Evolutionary conservation across 352 stramenopile genomes (phyloP), one percentile per base, ranked within the genome.

Genomic region (Pythium dissimile): DNA sequence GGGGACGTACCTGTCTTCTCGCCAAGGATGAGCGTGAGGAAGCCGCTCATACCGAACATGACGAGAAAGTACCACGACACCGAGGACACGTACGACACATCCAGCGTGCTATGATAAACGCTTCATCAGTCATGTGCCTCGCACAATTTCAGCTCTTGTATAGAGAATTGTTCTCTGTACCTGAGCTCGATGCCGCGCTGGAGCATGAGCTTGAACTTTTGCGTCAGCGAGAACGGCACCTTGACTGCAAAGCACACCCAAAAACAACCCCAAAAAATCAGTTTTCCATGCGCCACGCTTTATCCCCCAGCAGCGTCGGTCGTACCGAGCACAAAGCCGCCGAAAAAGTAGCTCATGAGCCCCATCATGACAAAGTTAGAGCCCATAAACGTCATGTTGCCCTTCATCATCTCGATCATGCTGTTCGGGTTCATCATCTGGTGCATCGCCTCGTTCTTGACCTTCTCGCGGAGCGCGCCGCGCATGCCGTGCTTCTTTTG

Each of bases 321-420:
- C 72, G 54, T 54, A 94, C 84, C 82, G 12, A 99, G 75, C 62
- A 99, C 96, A 60, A 99, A 99, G 48, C 97, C 97, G 53, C 84
- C 83, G 62, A 99, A 99, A 69, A 99, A 99, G 75, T 98, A 98
- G 67, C 88, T 96, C 73, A 99, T 98, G 54, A 98, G 95, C 26
- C 96, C 94, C 96, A 99, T 99, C 96, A 99, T 99, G 65, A 98
- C 94, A 76, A 99, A 98, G 75, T 99, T 99, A 65, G 97, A 98
- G 18, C 98, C 88, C 92, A 99, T 98, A 59, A 98, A 98, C 13
- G 92, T 97, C 88, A 99, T 98, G 70, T 99, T 98, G 58, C 96
- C 95, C 78, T 99, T 99, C 92, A 99, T 98, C 81, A 97, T 97
- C 67, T 98, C 94, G 59, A 99, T 93, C 95, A 99, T 99, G 47